phyloP scores from a whole-genome alignment of 805 yeast genomes.

The Metschnikowia continentalis region DNA sequence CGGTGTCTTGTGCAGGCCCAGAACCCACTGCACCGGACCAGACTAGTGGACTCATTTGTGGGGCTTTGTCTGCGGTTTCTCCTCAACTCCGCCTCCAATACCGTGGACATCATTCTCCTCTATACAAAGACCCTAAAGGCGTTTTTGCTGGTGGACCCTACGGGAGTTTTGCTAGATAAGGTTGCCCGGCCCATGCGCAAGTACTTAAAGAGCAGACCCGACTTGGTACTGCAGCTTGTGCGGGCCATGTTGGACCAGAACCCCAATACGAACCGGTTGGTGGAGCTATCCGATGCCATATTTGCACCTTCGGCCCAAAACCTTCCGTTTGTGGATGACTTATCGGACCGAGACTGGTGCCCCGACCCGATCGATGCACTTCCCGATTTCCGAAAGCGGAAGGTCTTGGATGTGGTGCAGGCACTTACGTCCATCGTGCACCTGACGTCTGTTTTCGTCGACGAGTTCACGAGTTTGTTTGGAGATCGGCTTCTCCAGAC shows the following conservation, averaged over 20 bases:
- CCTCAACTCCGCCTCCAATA: slow-evolving; percentile 78
- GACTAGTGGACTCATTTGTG: slow-evolving; percentile 49
- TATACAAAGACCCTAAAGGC: slow-evolving; percentile 71
- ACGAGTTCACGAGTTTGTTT: slow-evolving; percentile 59
- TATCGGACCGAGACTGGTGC: slow-evolving; percentile 55
- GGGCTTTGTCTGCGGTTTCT: slow-evolving; percentile 41
- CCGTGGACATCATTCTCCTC: slow-evolving; percentile 62
- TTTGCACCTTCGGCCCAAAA: slow-evolving; percentile 18
- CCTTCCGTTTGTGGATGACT: slow-evolving; percentile 30
- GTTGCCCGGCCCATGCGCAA: slow-evolving; percentile 73
- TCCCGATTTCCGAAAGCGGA: slow-evolving; percentile 68
- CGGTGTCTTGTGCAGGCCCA: slow-evolving; percentile 34
- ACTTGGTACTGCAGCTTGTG: slow-evolving; percentile 66
- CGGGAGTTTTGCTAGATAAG: slow-evolving; percentile 76
- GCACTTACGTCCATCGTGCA: slow-evolving; percentile 71
- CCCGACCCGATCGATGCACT: slow-evolving; percentile 91
- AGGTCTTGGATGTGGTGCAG: slow-evolving; percentile 64
- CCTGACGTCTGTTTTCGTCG: slow-evolving; percentile 58
- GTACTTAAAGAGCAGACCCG: slow-evolving; percentile 68
- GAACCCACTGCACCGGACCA: slow-evolving; percentile 41
- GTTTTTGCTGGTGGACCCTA: slow-evolving; percentile 75
- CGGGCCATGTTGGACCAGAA: slow-evolving; percentile 57
- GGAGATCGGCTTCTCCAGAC: slow-evolving; percentile 51
- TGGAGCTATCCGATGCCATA: slow-evolving; percentile 55
- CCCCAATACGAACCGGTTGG: slow-evolving; percentile 38